phyloP scores from a whole-genome alignment of 1,139 yeast genomes.

The Suhomyces panamericanus region DNA sequence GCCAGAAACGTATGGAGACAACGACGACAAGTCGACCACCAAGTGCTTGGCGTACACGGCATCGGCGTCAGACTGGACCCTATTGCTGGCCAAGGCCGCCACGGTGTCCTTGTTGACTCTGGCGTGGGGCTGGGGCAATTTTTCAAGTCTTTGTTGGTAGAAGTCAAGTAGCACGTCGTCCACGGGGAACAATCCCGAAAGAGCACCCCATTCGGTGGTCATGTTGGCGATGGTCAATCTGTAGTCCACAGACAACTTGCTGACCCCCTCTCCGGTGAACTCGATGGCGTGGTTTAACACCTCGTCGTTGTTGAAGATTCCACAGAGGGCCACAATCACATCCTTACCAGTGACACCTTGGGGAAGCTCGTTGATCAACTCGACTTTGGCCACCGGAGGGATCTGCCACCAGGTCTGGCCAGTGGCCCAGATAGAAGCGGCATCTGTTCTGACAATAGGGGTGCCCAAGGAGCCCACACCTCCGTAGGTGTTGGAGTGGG shows the following conservation, averaged over 20 bases:
- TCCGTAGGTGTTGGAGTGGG: constrained; percentile 97
- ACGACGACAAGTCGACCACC: constrained; percentile 74
- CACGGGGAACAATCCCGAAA: constrained; percentile 94
- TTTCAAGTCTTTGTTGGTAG: constrained; percentile 66
- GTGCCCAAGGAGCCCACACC: constrained; percentile 96
- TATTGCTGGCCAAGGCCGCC: constrained; percentile 44
- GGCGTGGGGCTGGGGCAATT: constrained; percentile 81
- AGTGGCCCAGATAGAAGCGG: constrained; percentile 99
- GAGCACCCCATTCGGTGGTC: constrained; percentile 99
- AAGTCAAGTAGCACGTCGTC: constrained; percentile 75
- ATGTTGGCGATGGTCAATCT: constrained; percentile 95
- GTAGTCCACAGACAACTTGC: constrained; percentile 77
- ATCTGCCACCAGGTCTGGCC: constrained; percentile 99
- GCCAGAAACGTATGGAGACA: constrained; percentile 92
- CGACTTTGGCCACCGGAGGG: constrained; percentile 97
- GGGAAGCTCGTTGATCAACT: constrained; percentile 77
- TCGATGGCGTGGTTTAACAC: constrained; percentile 97
- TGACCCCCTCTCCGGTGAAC: constrained; percentile 85
- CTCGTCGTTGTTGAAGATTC: constrained; percentile 91
- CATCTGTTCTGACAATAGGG: constrained; percentile 97
- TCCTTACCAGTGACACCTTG: constrained; percentile 94
- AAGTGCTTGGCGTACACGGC: constrained; percentile 87
- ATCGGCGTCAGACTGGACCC: constrained; percentile 63
- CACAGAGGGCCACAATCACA: constrained; percentile 94
- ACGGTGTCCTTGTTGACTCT: constrained; percentile 70